A percentile compares a stretch with the other conserved stretches of the same genome.
Evolutionary conservation across 169 alveolate species (phyloP).

Genomic region (Plasmodium sp.): DNA sequence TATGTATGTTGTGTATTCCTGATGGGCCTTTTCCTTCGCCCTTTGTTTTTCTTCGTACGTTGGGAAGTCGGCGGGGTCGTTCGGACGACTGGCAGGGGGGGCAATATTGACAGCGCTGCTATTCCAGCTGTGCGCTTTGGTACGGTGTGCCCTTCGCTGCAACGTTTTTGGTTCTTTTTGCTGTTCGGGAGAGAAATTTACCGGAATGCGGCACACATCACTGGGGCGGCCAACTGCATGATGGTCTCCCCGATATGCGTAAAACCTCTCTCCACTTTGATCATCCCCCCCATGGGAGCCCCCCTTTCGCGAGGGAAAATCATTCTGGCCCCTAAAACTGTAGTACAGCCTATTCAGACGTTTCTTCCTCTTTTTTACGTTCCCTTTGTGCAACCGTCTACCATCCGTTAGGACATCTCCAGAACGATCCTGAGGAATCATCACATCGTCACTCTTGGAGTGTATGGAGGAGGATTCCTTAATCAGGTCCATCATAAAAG

Average conservation of each 20-base stretch:
- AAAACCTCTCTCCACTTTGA: not conserved
- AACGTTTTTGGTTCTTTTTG: not conserved
- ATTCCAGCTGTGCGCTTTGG: not conserved
- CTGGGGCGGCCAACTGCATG: not conserved
- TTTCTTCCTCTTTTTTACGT: slow-evolving; percentile 11
- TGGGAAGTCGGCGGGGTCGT: not conserved
- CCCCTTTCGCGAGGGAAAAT: not conserved
- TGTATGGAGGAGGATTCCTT: not conserved
- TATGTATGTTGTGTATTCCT: slow-evolving; percentile 28
- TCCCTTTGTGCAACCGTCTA: not conserved
- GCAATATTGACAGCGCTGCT: not conserved
- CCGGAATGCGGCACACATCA: not conserved
- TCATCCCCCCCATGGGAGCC: not conserved
- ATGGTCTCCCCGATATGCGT: not conserved
- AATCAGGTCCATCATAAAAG: not conserved
- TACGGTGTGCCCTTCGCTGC: not conserved
- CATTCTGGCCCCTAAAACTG: slow-evolving; percentile 24
- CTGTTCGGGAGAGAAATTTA: not conserved
- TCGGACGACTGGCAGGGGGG: not conserved
- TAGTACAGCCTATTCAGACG: slow-evolving; percentile 32
- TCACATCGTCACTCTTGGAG: not conserved
- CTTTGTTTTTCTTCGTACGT: slow-evolving; percentile 57
- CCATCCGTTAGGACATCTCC: not conserved
- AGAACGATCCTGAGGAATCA: not conserved
- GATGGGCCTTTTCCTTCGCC: slow-evolving; percentile 35